Evolutionary conservation across 176 grass and related monocot species (phyloP).

Genomic region (Elymus sibiricus): DNA sequence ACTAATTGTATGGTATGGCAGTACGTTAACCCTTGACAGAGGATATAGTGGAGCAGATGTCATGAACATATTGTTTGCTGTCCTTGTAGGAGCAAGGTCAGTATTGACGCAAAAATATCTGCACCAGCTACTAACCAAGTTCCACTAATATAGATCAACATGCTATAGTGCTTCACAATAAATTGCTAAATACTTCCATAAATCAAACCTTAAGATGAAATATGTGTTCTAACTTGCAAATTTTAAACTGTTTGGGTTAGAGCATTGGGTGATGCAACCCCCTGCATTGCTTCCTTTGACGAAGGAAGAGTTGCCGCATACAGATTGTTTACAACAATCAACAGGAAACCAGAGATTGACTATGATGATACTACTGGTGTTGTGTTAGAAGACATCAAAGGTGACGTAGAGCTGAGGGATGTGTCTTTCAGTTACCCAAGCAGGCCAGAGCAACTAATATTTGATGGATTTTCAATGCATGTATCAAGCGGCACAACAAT

Average conservation of each 20-base stretch:
- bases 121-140: not conserved
- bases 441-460: slow-evolving; percentile 49
- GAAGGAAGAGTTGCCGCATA: slow-evolving; percentile 41
- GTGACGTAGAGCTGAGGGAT: slow-evolving; percentile 52
- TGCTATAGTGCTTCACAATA: slow-evolving; percentile 5
- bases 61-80: slow-evolving; percentile 50
- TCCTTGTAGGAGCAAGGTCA: slow-evolving; percentile 61
- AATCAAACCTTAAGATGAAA: not conserved
- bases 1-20: slow-evolving; percentile 54
- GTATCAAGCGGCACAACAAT: slow-evolving; percentile 59
- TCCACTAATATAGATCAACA: not conserved
- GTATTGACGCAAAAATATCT: slow-evolving; percentile 8
- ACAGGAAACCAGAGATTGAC: slow-evolving; percentile 47
- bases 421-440: slow-evolving; percentile 58
- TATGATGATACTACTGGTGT: slow-evolving; percentile 25
- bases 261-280: slow-evolving; percentile 62
- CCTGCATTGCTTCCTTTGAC: slow-evolving; percentile 33
- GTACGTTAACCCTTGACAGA: slow-evolving; percentile 35
- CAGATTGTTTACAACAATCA: slow-evolving; percentile 55
- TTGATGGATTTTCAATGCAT: slow-evolving; percentile 57
- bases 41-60: slow-evolving; percentile 57
- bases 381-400: slow-evolving; percentile 36
- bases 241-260: slow-evolving; percentile 31
- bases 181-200: not conserved
- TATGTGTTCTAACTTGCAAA: not conserved